Evolutionary conservation across 176 grass and related monocot genomes (phyloP), one percentile per base, ranked within the genome.

Genomic region (Ensete glaucum): DNA sequence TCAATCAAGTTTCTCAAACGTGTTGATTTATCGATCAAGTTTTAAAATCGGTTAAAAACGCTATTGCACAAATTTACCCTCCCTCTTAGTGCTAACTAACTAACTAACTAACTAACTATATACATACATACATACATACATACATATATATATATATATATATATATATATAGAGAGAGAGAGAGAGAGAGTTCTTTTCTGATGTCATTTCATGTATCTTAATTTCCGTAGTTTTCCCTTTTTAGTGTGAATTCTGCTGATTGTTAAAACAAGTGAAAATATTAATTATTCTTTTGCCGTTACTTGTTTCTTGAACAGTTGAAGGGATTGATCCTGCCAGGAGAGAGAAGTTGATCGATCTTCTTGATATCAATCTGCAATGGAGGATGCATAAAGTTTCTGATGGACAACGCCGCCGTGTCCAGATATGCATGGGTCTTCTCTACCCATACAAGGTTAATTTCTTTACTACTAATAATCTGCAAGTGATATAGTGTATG

Each of bases 381-480:
- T 98, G 94, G 90, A 85, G 84, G 56, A 98, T 98, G 94, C 90
- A 98, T 85, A 98, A 91, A 93, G 94, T 98, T 83, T 98, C 94
- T 58, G 94, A 98, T 56, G 94, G 94, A 20, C 90, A 98, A 59
- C 90, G 94, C 8, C 94, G 90, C 2, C 87, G 95, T 75, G 90
- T 98, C 62, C 95, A 98, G 77, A 98, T 98, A 72, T 98, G 95
- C 86, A 93, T 98, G 95, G 90, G 95, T 7, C 95, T 98, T 79
- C 86, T 98, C 78, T 86, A 93, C 81, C 90, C 95, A 74, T 98
- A 91, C 84, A 98, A 93, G 95, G 95, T 98, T 72, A 76, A 73
- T 12, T 43, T 72, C 23, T 87, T 52, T 67, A 65, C 59, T 16
- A 78, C 20, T 19, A 19, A 65, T 80, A 76, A 67, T 59, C 50